Evolutionary conservation across 2,329 filamentous ascomycete genomes (phyloP).

Genomic region (Leptoxyphium fumago): DNA sequence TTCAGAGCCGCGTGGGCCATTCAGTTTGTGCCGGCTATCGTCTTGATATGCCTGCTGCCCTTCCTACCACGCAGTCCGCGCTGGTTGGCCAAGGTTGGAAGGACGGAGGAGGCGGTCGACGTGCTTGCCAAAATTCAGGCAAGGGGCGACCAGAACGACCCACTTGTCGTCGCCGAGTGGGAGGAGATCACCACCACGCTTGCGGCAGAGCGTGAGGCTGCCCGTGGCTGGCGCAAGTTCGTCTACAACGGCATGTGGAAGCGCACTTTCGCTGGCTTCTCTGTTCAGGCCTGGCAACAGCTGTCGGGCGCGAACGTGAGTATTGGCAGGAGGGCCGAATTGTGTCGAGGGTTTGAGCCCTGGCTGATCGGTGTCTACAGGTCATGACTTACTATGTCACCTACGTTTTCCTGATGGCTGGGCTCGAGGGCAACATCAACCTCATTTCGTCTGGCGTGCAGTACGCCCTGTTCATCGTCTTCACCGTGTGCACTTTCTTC

Average conservation of each 20-base stretch:
- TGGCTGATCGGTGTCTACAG: neutral
- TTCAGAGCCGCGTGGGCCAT: constrained; percentile 34
- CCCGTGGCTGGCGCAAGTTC: constrained; percentile 29
- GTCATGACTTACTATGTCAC: constrained; percentile 46
- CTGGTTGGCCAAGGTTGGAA: constrained; percentile 34
- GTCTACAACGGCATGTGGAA: constrained; percentile 44
- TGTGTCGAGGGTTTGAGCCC: neutral
- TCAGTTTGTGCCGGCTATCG: constrained; percentile 30
- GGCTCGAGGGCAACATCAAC: constrained; percentile 37
- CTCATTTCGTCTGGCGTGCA: constrained; percentile 25
- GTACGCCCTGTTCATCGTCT: constrained; percentile 29
- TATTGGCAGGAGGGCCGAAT: neutral
- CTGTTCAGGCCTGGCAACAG: constrained; percentile 44
- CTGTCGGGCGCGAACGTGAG: constrained; percentile 21
- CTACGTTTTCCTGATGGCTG: constrained; percentile 47
- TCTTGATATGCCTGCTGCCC: constrained; percentile 30
- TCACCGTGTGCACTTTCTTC: constrained; percentile 26
- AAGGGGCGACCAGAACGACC: constrained; percentile 28
- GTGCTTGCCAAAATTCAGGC: constrained; percentile 33
- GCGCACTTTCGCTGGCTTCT: constrained; percentile 40
- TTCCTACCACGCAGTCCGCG: constrained; percentile 34
- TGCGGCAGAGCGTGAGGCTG: constrained; percentile 25
- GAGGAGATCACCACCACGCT: constrained; percentile 31
- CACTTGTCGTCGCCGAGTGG: constrained; percentile 34
- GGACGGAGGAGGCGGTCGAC: constrained; percentile 30